Evolutionary conservation across 2,329 filamentous ascomycete species (phyloP).

Genomic region (Monilinia aucupariae): DNA sequence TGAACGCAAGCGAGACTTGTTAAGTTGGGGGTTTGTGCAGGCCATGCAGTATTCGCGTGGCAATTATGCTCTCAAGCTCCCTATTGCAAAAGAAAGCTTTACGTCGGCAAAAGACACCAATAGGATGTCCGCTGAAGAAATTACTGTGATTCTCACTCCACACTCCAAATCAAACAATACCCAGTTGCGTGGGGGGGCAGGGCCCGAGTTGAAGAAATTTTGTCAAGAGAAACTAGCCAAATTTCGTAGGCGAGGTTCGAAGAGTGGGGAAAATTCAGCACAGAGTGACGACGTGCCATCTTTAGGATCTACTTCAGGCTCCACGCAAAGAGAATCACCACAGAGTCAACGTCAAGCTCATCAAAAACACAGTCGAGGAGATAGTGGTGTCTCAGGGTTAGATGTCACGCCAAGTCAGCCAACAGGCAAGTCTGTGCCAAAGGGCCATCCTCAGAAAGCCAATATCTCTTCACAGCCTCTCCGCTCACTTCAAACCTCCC

Average conservation of each 20-base stretch:
- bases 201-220: neutral
- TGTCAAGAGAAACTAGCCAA: neutral
- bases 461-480: neutral
- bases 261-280: neutral
- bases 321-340: rapidly evolving
- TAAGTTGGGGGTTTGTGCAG: neutral
- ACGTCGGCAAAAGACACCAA: neutral
- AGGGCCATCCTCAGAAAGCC: neutral
- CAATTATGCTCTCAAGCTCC: neutral
- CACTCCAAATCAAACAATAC: neutral
- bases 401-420: neutral
- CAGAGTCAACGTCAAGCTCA: neutral
- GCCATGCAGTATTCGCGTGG: neutral
- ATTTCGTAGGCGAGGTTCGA: neutral
- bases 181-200: neutral
- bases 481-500: no score
- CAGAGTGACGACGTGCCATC: neutral
- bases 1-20: neutral
- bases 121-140: neutral
- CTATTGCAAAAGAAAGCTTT: neutral
- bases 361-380: neutral
- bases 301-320: neutral
- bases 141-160: neutral
- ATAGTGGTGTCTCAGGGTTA: neutral
- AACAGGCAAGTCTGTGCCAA: neutral